Conservation (phyloP, 2,329 filamentous ascomycete genomes). For the Chaetothyriales sp. region DNA sequence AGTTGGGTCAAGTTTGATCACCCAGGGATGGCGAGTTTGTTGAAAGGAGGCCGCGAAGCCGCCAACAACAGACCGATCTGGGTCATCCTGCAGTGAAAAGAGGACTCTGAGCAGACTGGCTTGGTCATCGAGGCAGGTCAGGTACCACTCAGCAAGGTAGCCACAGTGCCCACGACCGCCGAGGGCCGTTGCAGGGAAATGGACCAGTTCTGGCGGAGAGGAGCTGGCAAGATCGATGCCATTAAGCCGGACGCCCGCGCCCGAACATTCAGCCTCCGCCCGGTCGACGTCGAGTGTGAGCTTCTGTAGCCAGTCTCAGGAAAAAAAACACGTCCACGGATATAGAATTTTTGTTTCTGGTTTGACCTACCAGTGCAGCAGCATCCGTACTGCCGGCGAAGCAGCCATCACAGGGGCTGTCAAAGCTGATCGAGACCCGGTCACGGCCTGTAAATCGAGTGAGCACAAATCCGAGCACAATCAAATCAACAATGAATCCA, state of each 20-base stretch:
- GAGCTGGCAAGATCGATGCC: slow-evolving; percentile 15
- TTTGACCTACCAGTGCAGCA: slow-evolving; percentile 12
- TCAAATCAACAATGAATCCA: neutral
- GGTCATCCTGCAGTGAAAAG: slow-evolving; percentile 14
- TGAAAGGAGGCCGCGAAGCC: slow-evolving; percentile 23
- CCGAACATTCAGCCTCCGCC: slow-evolving; percentile 18
- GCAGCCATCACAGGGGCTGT: slow-evolving; percentile 12
- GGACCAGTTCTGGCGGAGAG: slow-evolving; percentile 15
- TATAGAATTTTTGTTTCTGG: too few relatives aligned
- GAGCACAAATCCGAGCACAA: too few relatives aligned
- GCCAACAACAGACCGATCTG: slow-evolving; percentile 9
- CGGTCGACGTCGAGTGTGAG: slow-evolving; percentile 18
- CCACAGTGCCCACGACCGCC: slow-evolving; percentile 9
- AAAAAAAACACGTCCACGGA: too few relatives aligned
- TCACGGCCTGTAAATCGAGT: slow-evolving; percentile 7
- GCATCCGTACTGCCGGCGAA: slow-evolving; percentile 7
- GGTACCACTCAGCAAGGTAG: slow-evolving; percentile 17
- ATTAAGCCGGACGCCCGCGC: slow-evolving; percentile 19
- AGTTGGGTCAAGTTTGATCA: slow-evolving; percentile 19
- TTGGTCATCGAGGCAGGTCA: slow-evolving; percentile 19
- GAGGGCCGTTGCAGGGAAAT: slow-evolving; percentile 14
- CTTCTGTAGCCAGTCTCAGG: slow-evolving; percentile 14
- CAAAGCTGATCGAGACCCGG: slow-evolving; percentile 11
- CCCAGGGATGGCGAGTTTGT: slow-evolving; percentile 16
- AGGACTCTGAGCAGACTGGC: slow-evolving; percentile 20